phyloP scores from a whole-genome alignment of 306 rosid genomes.

The Gastrolobium bilobum region DNA sequence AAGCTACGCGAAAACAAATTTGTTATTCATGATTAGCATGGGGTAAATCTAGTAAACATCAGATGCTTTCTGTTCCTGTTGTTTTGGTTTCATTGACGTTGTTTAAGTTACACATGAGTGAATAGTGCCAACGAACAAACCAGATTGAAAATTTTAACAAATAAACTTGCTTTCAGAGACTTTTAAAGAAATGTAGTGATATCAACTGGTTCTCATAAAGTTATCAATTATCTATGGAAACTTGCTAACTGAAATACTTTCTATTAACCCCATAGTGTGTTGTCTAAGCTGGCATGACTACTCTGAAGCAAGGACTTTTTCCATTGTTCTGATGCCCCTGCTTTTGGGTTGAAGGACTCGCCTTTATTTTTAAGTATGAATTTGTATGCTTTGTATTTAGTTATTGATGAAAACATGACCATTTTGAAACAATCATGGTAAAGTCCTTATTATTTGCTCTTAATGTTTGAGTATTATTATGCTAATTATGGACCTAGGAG shows the following conservation, averaged over 20 bases:
- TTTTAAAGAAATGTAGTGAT: neutral
- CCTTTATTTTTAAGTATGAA: neutral
- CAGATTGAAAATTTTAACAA: neutral
- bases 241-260: constrained; percentile 16
- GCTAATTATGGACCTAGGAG: constrained; percentile 27
- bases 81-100: constrained; percentile 23
- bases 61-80: constrained; percentile 18
- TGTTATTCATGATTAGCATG: neutral
- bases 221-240: neutral
- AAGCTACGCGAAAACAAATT: neutral
- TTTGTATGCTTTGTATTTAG: neutral
- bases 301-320: neutral
- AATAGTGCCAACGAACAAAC: constrained; percentile 2
- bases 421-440: constrained; percentile 18
- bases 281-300: constrained; percentile 16
- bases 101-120: constrained; percentile 1
- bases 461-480: neutral
- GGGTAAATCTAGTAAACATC: neutral
- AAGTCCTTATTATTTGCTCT: constrained; percentile 13
- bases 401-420: neutral
- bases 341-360: neutral
- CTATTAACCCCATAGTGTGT: neutral
- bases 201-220: neutral
- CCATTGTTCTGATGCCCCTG: neutral
- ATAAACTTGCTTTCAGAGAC: constrained; percentile 1